Evolutionary conservation across 1,139 yeast genomes (phyloP).

Genomic region (Nakaseomyces nivariensis): DNA sequence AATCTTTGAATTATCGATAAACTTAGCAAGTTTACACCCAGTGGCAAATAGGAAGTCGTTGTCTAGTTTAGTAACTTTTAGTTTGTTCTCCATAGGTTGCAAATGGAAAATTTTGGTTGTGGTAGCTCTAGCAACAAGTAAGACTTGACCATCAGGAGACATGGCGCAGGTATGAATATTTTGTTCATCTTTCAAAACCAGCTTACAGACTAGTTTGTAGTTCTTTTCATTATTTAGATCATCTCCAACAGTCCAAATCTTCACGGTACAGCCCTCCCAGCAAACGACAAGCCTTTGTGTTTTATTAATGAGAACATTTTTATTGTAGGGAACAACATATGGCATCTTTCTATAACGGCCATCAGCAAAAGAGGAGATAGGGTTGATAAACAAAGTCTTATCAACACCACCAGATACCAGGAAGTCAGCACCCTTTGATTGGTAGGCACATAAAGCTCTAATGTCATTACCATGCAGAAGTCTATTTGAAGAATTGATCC

Average conservation of each 20-base stretch:
- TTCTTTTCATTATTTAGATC: slow-evolving; percentile 24
- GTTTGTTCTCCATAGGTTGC: slow-evolving; percentile 32
- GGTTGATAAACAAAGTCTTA: slow-evolving; percentile 61
- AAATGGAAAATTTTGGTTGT: slow-evolving; percentile 63
- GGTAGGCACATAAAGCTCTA: slow-evolving; percentile 64
- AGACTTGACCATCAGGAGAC: slow-evolving; percentile 52
- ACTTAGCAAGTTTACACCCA: slow-evolving; percentile 51
- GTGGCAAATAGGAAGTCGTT: slow-evolving; percentile 34
- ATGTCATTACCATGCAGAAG: slow-evolving; percentile 85
- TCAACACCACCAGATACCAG: slow-evolving; percentile 89
- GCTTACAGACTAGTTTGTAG: slow-evolving; percentile 45
- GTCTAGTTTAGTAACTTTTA: slow-evolving; percentile 44
- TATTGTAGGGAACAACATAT: slow-evolving; percentile 44
- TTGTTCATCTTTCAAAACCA: slow-evolving; percentile 67
- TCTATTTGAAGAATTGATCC: slow-evolving; percentile 76
- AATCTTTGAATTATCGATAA: slow-evolving; percentile 38
- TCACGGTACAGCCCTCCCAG: slow-evolving; percentile 79
- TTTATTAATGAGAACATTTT: slow-evolving; percentile 45
- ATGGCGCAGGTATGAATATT: slow-evolving; percentile 65
- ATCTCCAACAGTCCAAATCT: slow-evolving; percentile 58
- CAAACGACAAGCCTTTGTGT: slow-evolving; percentile 46
- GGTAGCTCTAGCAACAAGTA: slow-evolving; percentile 64
- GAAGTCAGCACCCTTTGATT: slow-evolving; percentile 58
- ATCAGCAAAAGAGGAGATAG: slow-evolving; percentile 55
- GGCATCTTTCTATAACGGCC: slow-evolving; percentile 68